Evolutionary conservation across 495 filamentous ascomycete species (phyloP).

Genomic region (Bacidia gigantensis): DNA sequence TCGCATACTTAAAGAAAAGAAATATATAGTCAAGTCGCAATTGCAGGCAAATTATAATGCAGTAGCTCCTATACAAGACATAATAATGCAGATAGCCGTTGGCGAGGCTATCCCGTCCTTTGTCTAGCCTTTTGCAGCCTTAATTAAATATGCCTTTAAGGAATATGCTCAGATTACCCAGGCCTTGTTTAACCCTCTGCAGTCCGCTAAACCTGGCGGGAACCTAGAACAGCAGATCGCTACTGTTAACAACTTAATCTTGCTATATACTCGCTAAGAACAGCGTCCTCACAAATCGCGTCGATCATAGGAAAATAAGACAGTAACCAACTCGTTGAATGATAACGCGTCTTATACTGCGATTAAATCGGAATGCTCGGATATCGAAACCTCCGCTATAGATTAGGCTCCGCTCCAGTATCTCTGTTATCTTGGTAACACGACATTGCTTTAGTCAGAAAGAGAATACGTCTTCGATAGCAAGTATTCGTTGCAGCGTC

Average conservation of each 20-base stretch:
- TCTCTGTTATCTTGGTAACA: constrained; percentile 16
- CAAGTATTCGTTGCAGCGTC: constrained; percentile 2
- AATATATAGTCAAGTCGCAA: constrained; percentile 3
- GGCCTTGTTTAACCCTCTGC: not conserved
- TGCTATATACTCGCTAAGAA: constrained; percentile 4
- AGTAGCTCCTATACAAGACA: constrained; percentile 2
- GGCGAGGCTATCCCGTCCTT: not conserved
- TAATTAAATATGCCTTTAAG: not conserved
- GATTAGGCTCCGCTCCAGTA: constrained; percentile 16
- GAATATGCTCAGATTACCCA: not conserved
- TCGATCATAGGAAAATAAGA: not conserved
- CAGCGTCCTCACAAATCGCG: not conserved
- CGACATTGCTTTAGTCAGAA: constrained; percentile 2
- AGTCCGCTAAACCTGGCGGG: not conserved
- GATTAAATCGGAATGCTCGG: constrained; percentile 1
- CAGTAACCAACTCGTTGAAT: not conserved
- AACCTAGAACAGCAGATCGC: not conserved
- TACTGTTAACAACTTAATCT: constrained; percentile 7
- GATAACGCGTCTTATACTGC: not conserved
- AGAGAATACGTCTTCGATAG: constrained; percentile 1
- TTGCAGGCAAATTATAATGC: constrained; percentile 6
- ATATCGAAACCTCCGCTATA: constrained; percentile 4
- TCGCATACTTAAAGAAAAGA: constrained; percentile 3
- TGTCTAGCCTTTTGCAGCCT: not conserved
- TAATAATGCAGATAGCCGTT: not conserved